Evolutionary conservation across 2,329 filamentous ascomycete species (phyloP).

Genomic region (Fusarium zealandicum): DNA sequence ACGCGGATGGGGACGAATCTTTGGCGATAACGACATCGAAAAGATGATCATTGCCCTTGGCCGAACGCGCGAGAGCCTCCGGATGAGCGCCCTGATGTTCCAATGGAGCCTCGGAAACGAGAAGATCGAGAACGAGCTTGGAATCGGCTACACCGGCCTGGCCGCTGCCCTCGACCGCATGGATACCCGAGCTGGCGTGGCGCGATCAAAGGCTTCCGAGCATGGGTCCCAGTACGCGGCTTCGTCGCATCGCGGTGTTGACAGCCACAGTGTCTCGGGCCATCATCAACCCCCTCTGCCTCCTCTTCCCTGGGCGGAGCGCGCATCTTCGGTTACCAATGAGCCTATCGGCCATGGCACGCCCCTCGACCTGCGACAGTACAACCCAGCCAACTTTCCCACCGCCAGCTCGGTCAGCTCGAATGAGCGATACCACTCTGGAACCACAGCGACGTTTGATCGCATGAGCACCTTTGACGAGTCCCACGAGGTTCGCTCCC

Average conservation of each 20-base stretch:
- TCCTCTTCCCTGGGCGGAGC: constrained; percentile 39
- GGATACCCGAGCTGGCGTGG: constrained; percentile 38
- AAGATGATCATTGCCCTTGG: constrained; percentile 64
- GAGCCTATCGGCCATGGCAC: constrained; percentile 15
- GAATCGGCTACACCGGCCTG: constrained; percentile 72
- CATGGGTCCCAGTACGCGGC: constrained; percentile 34
- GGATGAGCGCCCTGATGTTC: constrained; percentile 70
- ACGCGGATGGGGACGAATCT: constrained; percentile 69
- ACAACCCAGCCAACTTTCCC: constrained; percentile 17
- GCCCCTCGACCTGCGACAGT: constrained; percentile 24
- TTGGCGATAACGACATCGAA: constrained; percentile 66
- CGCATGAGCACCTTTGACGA: constrained; percentile 45
- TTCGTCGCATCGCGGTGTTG: constrained; percentile 36
- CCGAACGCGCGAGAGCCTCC: constrained; percentile 66
- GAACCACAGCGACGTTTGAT: constrained; percentile 38
- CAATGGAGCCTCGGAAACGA: constrained; percentile 69
- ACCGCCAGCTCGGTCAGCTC: constrained; percentile 45
- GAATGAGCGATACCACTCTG: constrained; percentile 42
- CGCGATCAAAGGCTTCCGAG: constrained; percentile 29
- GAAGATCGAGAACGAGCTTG: constrained; percentile 65
- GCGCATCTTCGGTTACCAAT: constrained; percentile 28
- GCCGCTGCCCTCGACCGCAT: constrained; percentile 65
- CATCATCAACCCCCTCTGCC: constrained; percentile 35
- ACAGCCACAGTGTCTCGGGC: constrained; percentile 17
- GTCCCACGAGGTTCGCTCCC: constrained; percentile 39